A percentile compares a stretch with the other conserved stretches of the same genome.
Evolutionary conservation across 305 asterid genomes (phyloP).

Genomic region (Ajuga reptans): DNA sequence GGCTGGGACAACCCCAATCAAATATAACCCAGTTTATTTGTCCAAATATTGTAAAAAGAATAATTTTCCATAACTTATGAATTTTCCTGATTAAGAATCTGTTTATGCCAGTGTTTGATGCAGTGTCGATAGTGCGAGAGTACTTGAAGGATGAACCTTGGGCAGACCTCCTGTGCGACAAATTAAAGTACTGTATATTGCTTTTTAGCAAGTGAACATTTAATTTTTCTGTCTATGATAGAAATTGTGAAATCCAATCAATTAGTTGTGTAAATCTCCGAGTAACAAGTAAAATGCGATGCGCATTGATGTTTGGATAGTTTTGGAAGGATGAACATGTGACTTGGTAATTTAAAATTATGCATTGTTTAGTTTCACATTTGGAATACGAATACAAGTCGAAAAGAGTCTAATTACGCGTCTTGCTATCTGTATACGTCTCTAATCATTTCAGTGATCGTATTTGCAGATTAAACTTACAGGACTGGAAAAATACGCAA

Average conservation of each 20-base stretch:
- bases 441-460: conserved; percentile 2
- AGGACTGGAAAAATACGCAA: conserved; percentile 35
- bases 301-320: background rate
- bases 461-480: conserved; percentile 51
- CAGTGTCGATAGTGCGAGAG: conserved; percentile 68
- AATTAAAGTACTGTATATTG: conserved; percentile 43
- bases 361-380: too few species aligned
- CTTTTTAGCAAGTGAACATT: conserved; percentile 2
- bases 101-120: conserved; percentile 53
- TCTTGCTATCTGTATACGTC: background rate
- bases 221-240: background rate
- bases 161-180: conserved; percentile 62
- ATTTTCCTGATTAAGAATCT: conserved; percentile 21
- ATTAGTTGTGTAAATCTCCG: background rate
- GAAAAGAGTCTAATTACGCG: background rate
- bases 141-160: conserved; percentile 87
- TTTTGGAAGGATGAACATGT: background rate
- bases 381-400: background rate
- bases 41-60: background rate
- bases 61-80: background rate
- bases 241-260: conserved; percentile 5
- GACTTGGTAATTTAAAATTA: background rate
- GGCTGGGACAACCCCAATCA: too few species aligned
- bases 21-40: too few species aligned
- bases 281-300: background rate